A percentile compares a stretch with the other conserved stretches of the same genome.
Conservation (phyloP, 352 stramenopile species). For the Globisporangium megalacanthum region DNA sequence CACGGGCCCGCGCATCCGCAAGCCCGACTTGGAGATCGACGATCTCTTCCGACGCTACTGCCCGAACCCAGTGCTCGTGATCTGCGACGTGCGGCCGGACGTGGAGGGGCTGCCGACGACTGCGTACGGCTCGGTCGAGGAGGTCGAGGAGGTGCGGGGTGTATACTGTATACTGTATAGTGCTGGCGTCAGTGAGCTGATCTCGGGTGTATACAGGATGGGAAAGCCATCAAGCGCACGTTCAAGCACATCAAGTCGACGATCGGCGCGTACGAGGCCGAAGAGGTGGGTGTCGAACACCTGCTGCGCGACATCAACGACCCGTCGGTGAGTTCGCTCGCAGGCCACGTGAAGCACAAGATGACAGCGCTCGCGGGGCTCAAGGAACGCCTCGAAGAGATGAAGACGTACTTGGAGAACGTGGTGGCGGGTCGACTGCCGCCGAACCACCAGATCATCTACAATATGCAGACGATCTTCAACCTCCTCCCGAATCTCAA, state of each 20-base stretch:
- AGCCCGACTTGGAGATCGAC: conserved; percentile 94
- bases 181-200: neutral
- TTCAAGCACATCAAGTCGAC: conserved; percentile 98
- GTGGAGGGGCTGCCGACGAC: conserved; percentile 96
- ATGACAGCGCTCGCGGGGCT: conserved; percentile 94
- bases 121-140: conserved; percentile 96
- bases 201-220: conserved; percentile 32
- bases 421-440: conserved; percentile 77
- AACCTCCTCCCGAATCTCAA: conserved; percentile 99
- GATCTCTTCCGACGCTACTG: conserved; percentile 94
- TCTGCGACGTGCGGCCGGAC: conserved; percentile 97
- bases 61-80: conserved; percentile 95
- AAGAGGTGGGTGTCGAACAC: conserved; percentile 98
- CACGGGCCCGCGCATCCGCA: conserved; percentile 95
- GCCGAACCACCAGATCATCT: conserved; percentile 93
- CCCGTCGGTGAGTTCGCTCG: conserved; percentile 97
- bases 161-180: neutral
- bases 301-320: conserved; percentile 99
- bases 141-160: conserved; percentile 85
- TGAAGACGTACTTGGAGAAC: conserved; percentile 97
- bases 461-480: conserved; percentile 99
- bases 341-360: conserved; percentile 98
- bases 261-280: conserved; percentile 94
- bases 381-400: conserved; percentile 94
- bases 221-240: conserved; percentile 94